Conservation (phyloP, 257 asterid genomes). For the Gentiana straminea region DNA sequence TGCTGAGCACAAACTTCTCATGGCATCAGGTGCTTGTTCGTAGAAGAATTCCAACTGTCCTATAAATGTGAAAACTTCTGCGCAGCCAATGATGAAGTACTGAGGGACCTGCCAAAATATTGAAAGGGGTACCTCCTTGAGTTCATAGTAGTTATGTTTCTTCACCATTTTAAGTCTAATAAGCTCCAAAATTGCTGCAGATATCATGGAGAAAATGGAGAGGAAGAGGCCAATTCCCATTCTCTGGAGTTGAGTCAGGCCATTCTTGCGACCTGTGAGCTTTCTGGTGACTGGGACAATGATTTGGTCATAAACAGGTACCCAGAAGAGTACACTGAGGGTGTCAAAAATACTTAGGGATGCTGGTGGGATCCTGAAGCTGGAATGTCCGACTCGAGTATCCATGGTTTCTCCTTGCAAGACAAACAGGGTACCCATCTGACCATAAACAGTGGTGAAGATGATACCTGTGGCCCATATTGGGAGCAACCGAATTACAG, state of each 20-base stretch:
- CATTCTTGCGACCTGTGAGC: conserved; percentile 55
- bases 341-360: conserved; percentile 56
- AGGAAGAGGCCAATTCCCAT: conserved; percentile 60
- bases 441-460: conserved; percentile 43
- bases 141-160: conserved; percentile 30
- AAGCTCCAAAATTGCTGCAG: conserved; percentile 50
- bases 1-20: conserved; percentile 57
- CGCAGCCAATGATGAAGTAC: conserved; percentile 60
- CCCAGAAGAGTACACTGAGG: conserved; percentile 55
- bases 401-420: conserved; percentile 53
- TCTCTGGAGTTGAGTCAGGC: conserved; percentile 53
- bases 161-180: conserved; percentile 35
- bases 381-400: conserved; percentile 31
- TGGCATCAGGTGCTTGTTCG: conserved; percentile 71
- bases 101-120: conserved; percentile 75
- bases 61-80: conserved; percentile 60
- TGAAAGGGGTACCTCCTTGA: conserved; percentile 31
- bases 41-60: conserved; percentile 76
- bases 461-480: conserved; percentile 65
- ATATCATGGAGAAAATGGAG: conserved; percentile 52
- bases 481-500: conserved; percentile 43
- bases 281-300: conserved; percentile 48
- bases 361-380: conserved; percentile 50
- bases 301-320: conserved; percentile 44
- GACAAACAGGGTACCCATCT: conserved; percentile 49